A percentile compares a stretch with the other conserved stretches of the same genome.
Conservation (phyloP, 176 grass and related monocot species). For the Olyra latifolia region DNA sequence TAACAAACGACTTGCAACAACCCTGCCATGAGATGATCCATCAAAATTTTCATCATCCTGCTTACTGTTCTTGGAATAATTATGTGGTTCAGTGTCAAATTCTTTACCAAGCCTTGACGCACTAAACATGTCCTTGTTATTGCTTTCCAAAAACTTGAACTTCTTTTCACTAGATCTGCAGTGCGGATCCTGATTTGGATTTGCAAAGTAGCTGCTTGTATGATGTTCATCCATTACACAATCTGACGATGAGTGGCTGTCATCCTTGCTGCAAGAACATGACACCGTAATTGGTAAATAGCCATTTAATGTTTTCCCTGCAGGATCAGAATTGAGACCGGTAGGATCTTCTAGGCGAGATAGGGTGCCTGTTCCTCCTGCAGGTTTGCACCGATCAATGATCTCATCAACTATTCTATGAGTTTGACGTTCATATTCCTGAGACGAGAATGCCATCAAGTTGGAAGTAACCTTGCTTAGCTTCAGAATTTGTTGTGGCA, state of each 20-base stretch:
- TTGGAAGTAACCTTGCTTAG: conserved; percentile 29
- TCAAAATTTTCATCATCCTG: conserved; percentile 20
- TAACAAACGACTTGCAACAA: background rate
- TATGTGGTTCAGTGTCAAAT: conserved; percentile 8
- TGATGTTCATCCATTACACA: conserved; percentile 24
- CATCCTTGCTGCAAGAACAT: conserved; percentile 43
- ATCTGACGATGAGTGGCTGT: conserved; percentile 34
- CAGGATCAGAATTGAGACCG: conserved; percentile 30
- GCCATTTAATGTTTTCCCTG: conserved; percentile 29
- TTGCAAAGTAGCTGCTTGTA: conserved; percentile 33
- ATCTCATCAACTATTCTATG: conserved; percentile 28
- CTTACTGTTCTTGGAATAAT: conserved; percentile 20
- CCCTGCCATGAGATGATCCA: conserved; percentile 15
- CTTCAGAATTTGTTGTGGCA: conserved; percentile 39
- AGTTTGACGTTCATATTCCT: conserved; percentile 27
- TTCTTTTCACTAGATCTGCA: background rate
- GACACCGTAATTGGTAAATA: conserved; percentile 32
- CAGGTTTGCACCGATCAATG: conserved; percentile 27
- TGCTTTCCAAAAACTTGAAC: conserved; percentile 12
- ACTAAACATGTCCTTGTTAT: background rate
- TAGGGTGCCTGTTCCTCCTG: conserved; percentile 4
- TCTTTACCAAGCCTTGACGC: conserved; percentile 15
- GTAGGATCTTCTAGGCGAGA: conserved; percentile 28
- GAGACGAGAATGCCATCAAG: conserved; percentile 36
- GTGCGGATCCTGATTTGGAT: conserved; percentile 22